Percentiles rank a stretch among this genome's conserved stretches.
phyloP scores from a whole-genome alignment of 352 stramenopile genomes.

The Phytophthora constricta region DNA sequence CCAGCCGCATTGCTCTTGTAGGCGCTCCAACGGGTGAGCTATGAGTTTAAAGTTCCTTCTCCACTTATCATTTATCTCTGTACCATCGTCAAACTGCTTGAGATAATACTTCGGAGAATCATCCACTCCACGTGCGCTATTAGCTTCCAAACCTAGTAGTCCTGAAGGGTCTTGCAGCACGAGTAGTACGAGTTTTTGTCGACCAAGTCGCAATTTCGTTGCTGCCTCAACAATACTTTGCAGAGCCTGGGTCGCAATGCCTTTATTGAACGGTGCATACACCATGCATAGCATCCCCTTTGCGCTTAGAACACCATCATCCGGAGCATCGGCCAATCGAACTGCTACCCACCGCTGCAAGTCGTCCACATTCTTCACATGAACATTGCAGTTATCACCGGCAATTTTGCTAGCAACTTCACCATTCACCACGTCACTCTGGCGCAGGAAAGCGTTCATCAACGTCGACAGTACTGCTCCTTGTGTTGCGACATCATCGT shows the following conservation, averaged over 20 bases:
- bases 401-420: background rate
- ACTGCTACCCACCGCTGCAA: slow-evolving; percentile 7
- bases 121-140: background rate
- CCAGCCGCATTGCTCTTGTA: slow-evolving; percentile 56
- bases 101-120: slow-evolving; percentile 15
- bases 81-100: background rate
- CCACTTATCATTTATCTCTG: slow-evolving; percentile 3
- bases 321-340: too few species aligned
- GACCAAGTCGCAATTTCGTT: background rate
- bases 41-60: slow-evolving; percentile 18
- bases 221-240: slow-evolving; percentile 7
- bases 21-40: slow-evolving; percentile 42
- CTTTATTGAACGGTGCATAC: slow-evolving; percentile 23
- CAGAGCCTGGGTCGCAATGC: slow-evolving; percentile 10
- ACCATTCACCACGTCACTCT: background rate
- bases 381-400: slow-evolving; percentile 4
- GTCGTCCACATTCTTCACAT: slow-evolving; percentile 14
- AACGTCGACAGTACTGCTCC: slow-evolving; percentile 19
- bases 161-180: slow-evolving; percentile 26
- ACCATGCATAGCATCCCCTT: slow-evolving; percentile 26
- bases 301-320: background rate
- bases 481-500: slow-evolving; percentile 8
- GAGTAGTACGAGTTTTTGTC: slow-evolving; percentile 15
- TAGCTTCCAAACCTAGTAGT: slow-evolving; percentile 18
- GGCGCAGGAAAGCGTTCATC: slow-evolving; percentile 26